Percentiles rank a stretch among this genome's conserved stretches.
These are phyloP conservation scores for Craterostigma plantagineum DNA, from an alignment of 257 asterid species.

Conservation along the genomic window DNA sequence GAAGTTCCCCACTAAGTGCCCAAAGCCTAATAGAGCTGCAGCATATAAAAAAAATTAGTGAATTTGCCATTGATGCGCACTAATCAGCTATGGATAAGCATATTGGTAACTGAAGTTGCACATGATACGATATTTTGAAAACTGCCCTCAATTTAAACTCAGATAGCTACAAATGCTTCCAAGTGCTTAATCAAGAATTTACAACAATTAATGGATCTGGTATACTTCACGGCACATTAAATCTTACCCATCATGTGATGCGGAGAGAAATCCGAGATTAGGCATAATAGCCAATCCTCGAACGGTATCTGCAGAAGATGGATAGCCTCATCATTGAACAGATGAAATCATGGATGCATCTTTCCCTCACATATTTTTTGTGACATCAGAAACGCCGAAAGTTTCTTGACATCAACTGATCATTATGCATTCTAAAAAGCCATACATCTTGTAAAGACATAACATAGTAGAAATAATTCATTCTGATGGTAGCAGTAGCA, in stretches of 20 bases:
- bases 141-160: too few species aligned
- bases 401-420: too few species aligned
- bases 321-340: background rate
- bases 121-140: too few species aligned
- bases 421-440: too few species aligned
- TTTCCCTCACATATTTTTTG: background rate
- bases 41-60: constrained; percentile 16
- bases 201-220: background rate
- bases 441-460: too few species aligned
- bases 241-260: constrained; percentile 94
- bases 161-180: too few species aligned
- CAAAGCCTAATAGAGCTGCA: constrained; percentile 79
- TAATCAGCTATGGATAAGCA: too few species aligned
- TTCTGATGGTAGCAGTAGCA: too few species aligned
- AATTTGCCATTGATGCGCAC: background rate
- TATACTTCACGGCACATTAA: constrained; percentile 4
- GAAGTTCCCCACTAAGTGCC: constrained; percentile 69
- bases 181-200: background rate
- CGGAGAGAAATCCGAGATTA: constrained; percentile 70
- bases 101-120: too few species aligned
- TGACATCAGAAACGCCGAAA: too few species aligned
- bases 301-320: constrained; percentile 59
- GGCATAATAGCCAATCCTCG: constrained; percentile 84
- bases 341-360: constrained; percentile 1
- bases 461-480: too few species aligned